Conservation (phyloP, 306 rosid genomes). For the Casuarina equisetifolia region DNA sequence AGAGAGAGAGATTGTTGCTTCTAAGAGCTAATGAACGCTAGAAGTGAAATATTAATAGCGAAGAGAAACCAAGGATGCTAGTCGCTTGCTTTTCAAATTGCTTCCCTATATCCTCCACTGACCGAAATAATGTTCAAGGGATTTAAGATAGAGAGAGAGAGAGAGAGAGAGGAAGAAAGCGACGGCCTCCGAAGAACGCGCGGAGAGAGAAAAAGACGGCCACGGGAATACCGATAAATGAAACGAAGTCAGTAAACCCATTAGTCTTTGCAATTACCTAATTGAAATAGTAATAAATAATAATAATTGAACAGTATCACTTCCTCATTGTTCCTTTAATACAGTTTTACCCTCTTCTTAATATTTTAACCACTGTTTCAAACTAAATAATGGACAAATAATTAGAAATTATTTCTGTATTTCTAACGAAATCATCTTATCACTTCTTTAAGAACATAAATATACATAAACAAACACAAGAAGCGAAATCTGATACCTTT, state of each 20-base stretch:
- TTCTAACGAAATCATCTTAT: neutral
- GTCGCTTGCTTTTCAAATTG: conserved; percentile 3
- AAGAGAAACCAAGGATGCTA: conserved; percentile 1
- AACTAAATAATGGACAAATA: no score
- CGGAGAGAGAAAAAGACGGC: conserved; percentile 17
- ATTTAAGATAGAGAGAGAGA: neutral
- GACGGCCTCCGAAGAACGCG: neutral
- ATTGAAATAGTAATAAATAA: no score
- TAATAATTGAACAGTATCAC: no score
- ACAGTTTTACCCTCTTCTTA: no score
- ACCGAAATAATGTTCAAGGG: neutral
- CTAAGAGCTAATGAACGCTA: neutral
- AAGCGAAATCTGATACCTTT: no score
- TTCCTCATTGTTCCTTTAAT: no score
- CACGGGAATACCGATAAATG: conserved; percentile 18
- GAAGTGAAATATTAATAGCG: conserved; percentile 23
- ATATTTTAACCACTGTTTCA: no score
- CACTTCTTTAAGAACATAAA: neutral
- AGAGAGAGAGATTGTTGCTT: neutral
- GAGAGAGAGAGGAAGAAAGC: neutral
- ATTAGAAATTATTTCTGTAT: neutral
- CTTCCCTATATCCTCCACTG: neutral
- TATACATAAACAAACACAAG: no score
- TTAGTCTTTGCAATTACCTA: neutral
- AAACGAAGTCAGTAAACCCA: neutral